Base-by-base conservation (phyloP, 805 yeast species). In the Alloascoidea hylecoeti region DNA sequence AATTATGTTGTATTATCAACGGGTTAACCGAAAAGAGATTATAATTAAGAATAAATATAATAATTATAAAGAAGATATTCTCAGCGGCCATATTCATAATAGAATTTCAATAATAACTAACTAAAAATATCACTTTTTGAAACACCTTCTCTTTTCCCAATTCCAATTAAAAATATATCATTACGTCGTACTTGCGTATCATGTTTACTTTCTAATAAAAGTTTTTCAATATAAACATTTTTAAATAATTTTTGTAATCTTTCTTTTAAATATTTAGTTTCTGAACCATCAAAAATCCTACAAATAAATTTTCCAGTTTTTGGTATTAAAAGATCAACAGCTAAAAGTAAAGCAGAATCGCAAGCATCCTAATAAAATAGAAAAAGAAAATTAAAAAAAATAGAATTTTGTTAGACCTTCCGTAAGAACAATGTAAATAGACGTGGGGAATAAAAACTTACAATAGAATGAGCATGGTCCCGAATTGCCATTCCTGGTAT, bases 231-330 rank as follows among this genome's bases (percentile, higher is more conserved):
- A 38, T 59, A 55, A 0, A 86, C 96, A 37, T 60, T 66, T 2
- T 60, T 57, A 55, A 92, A 92, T 14, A 72, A 72, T 35, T 55
- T 58, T 19, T 61, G 58, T 42, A 89, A 57, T 46, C 82, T 61
- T 14, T 57, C 49, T 46, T 81, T 80, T n/a, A 89, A 61, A 3
- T 65, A 52, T 13, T 49, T 51, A 49, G 86, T 96, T 47, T 85
- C 95, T 32, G 68, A 63, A 0, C 98, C 98, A 0, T 88, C 70
- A 55, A 72, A 88, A 47, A 77, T 79, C 56, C 92, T 92, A 63
- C 94, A 80, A 12, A 85, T 78, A 49, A 84, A 71, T 9, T 62
- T 49, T 1, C 98, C 98, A n/a, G n/a, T n/a, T 17, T 72, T 72
- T 3, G 75, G 72, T 43, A 64, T 73, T 17, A 92, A 57, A 13